Conservation (phyloP, 1,284 basidiomycete genomes). For the Ustilago loliicola region DNA sequence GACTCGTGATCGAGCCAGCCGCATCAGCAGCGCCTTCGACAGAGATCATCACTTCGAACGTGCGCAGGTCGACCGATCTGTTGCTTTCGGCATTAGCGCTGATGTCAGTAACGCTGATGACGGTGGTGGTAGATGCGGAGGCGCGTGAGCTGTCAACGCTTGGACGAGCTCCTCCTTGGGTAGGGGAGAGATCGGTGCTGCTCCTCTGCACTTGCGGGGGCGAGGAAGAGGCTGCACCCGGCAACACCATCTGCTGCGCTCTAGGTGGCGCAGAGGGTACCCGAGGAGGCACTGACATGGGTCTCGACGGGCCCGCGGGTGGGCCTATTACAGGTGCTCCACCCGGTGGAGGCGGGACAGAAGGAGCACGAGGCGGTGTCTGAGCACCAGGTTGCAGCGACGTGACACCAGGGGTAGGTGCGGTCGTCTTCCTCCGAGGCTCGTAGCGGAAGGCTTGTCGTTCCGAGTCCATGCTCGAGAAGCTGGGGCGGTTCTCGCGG, state of each 20-base stretch:
- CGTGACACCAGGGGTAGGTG: conserved; percentile 6
- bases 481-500: conserved; percentile 31
- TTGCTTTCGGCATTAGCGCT: conserved; percentile 55
- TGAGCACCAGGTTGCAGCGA: conserved; percentile 28
- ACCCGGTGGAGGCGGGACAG: conserved; percentile 25
- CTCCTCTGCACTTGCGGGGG: conserved; percentile 8
- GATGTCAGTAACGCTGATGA: conserved; percentile 60
- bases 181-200: conserved; percentile 7
- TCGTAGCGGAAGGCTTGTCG: conserved; percentile 30
- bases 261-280: conserved; percentile 38
- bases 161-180: not conserved
- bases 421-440: conserved; percentile 40
- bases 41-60: conserved; percentile 64
- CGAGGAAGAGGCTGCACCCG: conserved; percentile 4
- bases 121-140: conserved; percentile 2
- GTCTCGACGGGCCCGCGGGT: conserved; percentile 37
- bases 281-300: conserved; percentile 51
- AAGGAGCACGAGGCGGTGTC: conserved; percentile 43
- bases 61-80: conserved; percentile 53
- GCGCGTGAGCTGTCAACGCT: conserved; percentile 14
- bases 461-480: conserved; percentile 34
- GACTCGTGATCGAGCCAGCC: conserved; percentile 14
- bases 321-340: conserved; percentile 37
- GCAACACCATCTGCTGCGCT: conserved; percentile 30
- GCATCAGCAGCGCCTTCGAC: conserved; percentile 52